Conservation (phyloP, 441 rosid species). For the Pelargonium citronellum region DNA sequence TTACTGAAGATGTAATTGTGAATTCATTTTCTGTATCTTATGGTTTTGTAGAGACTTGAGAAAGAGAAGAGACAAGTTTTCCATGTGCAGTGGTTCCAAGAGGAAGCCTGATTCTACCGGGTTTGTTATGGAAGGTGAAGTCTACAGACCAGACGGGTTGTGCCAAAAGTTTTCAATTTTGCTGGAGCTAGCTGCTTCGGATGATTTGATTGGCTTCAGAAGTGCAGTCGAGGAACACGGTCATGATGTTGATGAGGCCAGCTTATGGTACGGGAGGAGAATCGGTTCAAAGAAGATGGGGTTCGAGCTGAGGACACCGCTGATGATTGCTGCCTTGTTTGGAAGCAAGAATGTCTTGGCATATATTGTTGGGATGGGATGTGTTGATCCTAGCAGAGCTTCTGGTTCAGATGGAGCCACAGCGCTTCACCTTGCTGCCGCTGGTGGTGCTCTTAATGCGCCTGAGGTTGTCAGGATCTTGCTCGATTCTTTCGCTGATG, state of each 20-base stretch:
- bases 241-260: slow-evolving; percentile 42
- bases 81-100: slow-evolving; percentile 45
- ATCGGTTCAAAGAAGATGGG: slow-evolving; percentile 45
- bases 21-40: background rate
- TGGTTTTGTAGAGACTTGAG: slow-evolving; percentile 12
- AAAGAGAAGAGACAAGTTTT: slow-evolving; percentile 1
- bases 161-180: slow-evolving; percentile 38
- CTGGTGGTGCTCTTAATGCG: slow-evolving; percentile 42
- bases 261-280: slow-evolving; percentile 58
- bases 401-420: slow-evolving; percentile 56
- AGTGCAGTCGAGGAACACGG: slow-evolving; percentile 51
- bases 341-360: slow-evolving; percentile 49
- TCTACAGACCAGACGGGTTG: slow-evolving; percentile 27
- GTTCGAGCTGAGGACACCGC: slow-evolving; percentile 59
- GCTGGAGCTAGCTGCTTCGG: slow-evolving; percentile 60
- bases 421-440: slow-evolving; percentile 56
- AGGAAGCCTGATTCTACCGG: slow-evolving; percentile 27
- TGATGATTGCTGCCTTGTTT: slow-evolving; percentile 55
- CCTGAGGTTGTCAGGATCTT: slow-evolving; percentile 45
- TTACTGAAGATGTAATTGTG: background rate
- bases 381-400: slow-evolving; percentile 47
- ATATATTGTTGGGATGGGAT: slow-evolving; percentile 39
- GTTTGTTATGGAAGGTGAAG: slow-evolving; percentile 35
- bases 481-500: slow-evolving; percentile 45
- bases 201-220: slow-evolving; percentile 57